These are phyloP conservation scores for Ballota nigra DNA, from an alignment of 257 asterid species.

Conservation along the genomic window DNA sequence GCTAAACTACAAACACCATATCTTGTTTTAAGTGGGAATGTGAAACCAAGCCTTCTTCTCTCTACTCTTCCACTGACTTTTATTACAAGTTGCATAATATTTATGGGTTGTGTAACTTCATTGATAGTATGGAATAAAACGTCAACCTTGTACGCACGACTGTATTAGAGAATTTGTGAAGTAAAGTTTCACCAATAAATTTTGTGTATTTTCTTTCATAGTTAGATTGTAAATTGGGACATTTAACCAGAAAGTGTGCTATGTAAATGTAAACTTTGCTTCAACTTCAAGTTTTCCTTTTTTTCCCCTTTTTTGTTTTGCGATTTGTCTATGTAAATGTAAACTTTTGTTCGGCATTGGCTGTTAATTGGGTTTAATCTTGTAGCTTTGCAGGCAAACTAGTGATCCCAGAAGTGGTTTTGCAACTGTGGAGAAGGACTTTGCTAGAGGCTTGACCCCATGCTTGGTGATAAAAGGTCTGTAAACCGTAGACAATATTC, in stretches of 20 bases:
- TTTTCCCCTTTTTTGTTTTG: neutral
- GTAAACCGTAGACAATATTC: neutral
- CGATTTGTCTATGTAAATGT: neutral
- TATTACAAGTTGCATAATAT: slow-evolving; percentile 5
- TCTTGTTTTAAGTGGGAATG: slow-evolving; percentile 82
- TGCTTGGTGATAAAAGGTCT: slow-evolving; percentile 96
- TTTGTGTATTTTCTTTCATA: neutral
- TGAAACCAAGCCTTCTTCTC: slow-evolving; percentile 56
- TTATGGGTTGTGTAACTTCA: neutral
- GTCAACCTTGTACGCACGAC: neutral
- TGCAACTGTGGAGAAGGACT: slow-evolving; percentile 83
- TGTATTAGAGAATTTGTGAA: neutral
- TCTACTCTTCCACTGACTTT: slow-evolving; percentile 9
- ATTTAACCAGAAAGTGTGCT: neutral
- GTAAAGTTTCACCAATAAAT: neutral
- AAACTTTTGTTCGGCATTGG: too few species aligned
- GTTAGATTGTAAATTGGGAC: neutral
- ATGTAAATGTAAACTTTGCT: neutral
- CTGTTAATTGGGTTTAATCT: neutral
- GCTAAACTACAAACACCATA: slow-evolving; percentile 64
- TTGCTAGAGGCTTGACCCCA: slow-evolving; percentile 90
- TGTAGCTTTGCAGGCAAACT: slow-evolving; percentile 62
- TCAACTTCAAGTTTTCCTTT: neutral
- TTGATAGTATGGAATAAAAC: slow-evolving; percentile 4
- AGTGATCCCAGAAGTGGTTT: slow-evolving; percentile 88